These are phyloP conservation scores for Dillenia suffruticosa DNA, from an alignment of 164 flowering plant species.

Conservation along the genomic window DNA sequence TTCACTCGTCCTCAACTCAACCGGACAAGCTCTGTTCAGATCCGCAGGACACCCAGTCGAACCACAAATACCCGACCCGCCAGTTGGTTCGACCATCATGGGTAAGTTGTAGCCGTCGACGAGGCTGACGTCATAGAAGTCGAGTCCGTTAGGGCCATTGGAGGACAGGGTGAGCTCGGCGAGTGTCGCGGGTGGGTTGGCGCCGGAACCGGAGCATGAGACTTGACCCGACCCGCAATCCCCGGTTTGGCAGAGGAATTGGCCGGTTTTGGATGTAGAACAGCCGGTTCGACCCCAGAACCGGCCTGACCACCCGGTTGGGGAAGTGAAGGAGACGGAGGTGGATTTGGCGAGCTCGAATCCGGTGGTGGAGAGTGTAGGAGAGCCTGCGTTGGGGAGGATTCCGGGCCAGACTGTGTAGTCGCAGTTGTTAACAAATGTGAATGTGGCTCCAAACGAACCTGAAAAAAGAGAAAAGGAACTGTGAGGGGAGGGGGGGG, in stretches of 20 bases:
- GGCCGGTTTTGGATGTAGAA: slow-evolving; percentile 26
- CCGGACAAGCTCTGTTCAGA: slow-evolving; percentile 62
- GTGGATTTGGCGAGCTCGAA: slow-evolving; percentile 46
- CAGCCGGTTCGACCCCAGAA: slow-evolving; percentile 58
- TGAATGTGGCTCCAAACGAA: slow-evolving; percentile 42
- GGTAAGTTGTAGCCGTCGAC: slow-evolving; percentile 90
- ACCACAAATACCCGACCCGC: slow-evolving; percentile 62
- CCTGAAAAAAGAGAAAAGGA: slow-evolving; percentile 17
- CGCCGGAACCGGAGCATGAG: slow-evolving; percentile 45
- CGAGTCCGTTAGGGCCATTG: slow-evolving; percentile 20
- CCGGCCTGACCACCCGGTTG: slow-evolving; percentile 50
- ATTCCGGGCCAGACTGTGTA: slow-evolving; percentile 79
- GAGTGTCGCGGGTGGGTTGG: slow-evolving; percentile 36
- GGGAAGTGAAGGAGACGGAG: slow-evolving; percentile 35
- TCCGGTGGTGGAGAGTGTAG: slow-evolving; percentile 46
- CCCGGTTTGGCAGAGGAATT: slow-evolving; percentile 38
- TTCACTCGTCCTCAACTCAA: slow-evolving; percentile 46
- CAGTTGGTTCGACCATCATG: slow-evolving; percentile 48
- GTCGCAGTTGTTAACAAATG: slow-evolving; percentile 57
- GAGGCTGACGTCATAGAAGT: slow-evolving; percentile 81
- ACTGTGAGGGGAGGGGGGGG: not conserved
- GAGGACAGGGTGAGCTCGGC: too few relatives aligned
- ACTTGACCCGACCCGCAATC: slow-evolving; percentile 53
- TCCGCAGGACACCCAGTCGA: slow-evolving; percentile 65
- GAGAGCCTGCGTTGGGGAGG: slow-evolving; percentile 48